Evolutionary conservation across 306 rosid species (phyloP), one percentile per base, ranked within the genome.

Genomic region (Trifolium fragiferum): DNA sequence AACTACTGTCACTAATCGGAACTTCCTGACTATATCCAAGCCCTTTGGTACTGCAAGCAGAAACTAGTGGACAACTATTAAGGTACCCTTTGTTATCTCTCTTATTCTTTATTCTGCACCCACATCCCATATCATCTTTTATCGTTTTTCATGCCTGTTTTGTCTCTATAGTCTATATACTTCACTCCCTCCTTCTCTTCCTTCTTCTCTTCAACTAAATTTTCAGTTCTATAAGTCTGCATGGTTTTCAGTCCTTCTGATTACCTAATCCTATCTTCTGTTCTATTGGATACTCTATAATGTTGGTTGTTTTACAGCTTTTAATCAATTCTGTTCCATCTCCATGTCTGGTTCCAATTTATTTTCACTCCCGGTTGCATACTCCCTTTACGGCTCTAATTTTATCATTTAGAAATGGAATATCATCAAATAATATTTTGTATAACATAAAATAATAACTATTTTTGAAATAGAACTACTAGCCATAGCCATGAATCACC

Each of bases 401-500:
- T 49, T n/a, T 49, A 15, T n/a, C 18, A 49, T 49, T 49, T 49
- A 8, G 55, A 15, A 49, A 49, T n/a, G 55, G 55, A 15, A n/a
- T n/a, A 49, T 5, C 20, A 47, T 49, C 54, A 15, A 15, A 49
- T 49, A 15, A 49, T 15, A 49, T 35, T 35, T 35, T 35, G 38
- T 35, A 35, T 7, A 35, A 49, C 20, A 49, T 49, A 15, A 49
- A 15, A 49, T 20, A 6, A 49, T n/a, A 47, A 63, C 47, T 63
- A 33, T 38, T 38, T 63, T 61, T 32, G 3, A 61, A 61, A 61
- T n/a, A 32, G 44, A 6, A 11, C 68, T 63, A 37, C 47, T 37
- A 16, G 68, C 68, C 68, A 63, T 37, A 35, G 68, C 27, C 68
- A 63, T 63, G 49, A 63, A 19, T 37, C 68, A 62, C 14, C 25